Base-by-base conservation (phyloP, 345 rosid genomes). In the Acer campestre region DNA sequence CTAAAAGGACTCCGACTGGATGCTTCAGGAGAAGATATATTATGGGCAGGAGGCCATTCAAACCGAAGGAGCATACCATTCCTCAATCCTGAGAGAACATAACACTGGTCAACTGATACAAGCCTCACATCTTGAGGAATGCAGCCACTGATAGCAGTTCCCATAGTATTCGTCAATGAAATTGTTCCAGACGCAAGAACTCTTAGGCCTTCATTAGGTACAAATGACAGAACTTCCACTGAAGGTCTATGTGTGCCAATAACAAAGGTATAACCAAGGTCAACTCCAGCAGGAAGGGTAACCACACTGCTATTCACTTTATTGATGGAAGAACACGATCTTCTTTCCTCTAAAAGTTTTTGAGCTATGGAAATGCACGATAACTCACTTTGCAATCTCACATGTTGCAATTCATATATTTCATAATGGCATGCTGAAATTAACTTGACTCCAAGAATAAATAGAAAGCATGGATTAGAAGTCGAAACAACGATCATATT, bases 51-150 rank as follows among this genome's bases (percentile, higher is more conserved):
- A 67, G 97, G 97, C 97, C 94, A 92, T 84, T 96, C 98, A 88
- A 94, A 94, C 53, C 97, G 94, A 68, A 96, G 97, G 49, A 96
- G 90, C 99, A 96, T 96, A 69, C 99, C 99, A 80, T 96, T 96
- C 87, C 99, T 94, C 85, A 96, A 86, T 67, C 99, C 98, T 65
- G 91, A 84, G 75, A 96, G 95, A 73, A 94, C 89, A 86, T 94
- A 96, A 63, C 84, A 78, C 64, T 86, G 95, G 82, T 96, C 98
- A 79, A 86, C 97, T 13, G 90, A 78, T 59, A 94, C 98, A 84
- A 96, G 94, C 84, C 98, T 96, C 65, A 92, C 98, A 77, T 96
- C 99, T 82, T 96, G 99, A 67, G 99, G 98, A 79, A 94, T 85
- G 78, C 98, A 94, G 67, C 94, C 97, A 80, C 90, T 89, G 35